Evolutionary conservation across 768 basidiomycete genomes (phyloP), one percentile per base, ranked within the genome.

Genomic region (Russula dissimulans): DNA sequence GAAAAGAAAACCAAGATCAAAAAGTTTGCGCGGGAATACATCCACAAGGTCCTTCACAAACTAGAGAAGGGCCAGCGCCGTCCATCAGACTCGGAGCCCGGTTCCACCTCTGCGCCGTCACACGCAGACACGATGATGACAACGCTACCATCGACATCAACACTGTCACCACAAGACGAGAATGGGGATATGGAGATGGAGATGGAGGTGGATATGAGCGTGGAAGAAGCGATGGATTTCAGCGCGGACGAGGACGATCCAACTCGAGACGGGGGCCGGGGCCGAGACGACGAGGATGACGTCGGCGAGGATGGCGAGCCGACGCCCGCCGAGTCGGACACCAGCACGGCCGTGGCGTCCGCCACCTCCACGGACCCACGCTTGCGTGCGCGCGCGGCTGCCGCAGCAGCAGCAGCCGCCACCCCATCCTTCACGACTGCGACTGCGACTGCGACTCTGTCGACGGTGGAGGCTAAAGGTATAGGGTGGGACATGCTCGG

Each of bases 1-100:
- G 95, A 98, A 65, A 97, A 97, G 70, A 75, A 80, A 22, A 68
- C 70, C 47, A 97, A 97, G 75, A 93, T 98, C 72, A 95, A 92
- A 73, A 87, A 89, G 69, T 98, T 94, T 69, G 78, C 87, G 38
- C 93, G 95, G 72, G 92, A 97, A 45, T 98, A 91, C 71, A 85
- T 94, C 57, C 74, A 79, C 57, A 97, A 95, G 73, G 74, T 95
- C 10, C 71, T 90, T 17, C 81, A 81, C 41, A 87, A 82, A 67
- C 71, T 86, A 49, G 83, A 85, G 38, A 87, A 84, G 70, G 57
- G 65, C 45, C 67, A 70, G 59, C 69, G 69, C 43, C 60, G 60
- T 43, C 54, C 57, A n/a, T 63, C 69, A 26, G 59, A 62, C 11
- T 63, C 65, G 7, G 54, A 18, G 14, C 22, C 34, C n/a, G 11